These are phyloP conservation scores for Gossypium arboreum DNA, from an alignment of 345 rosid genomes.

Conservation along the genomic window DNA sequence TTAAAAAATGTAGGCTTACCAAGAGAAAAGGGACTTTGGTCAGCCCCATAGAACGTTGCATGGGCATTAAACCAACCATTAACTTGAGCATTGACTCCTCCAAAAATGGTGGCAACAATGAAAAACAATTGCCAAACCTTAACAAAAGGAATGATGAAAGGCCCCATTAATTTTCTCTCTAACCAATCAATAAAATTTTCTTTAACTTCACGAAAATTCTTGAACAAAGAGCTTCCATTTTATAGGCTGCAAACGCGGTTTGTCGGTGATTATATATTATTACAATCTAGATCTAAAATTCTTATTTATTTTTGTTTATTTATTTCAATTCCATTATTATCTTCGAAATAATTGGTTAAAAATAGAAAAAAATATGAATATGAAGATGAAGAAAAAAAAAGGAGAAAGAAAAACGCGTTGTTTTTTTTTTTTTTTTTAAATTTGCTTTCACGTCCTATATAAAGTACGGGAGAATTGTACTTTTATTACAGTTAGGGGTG, in stretches of 20 bases:
- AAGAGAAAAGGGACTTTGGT: constrained; percentile 65
- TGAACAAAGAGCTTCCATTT: constrained; percentile 5
- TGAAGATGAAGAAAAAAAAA: neutral
- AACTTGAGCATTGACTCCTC: constrained; percentile 20
- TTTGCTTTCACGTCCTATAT: neutral
- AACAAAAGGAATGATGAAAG: constrained; percentile 10
- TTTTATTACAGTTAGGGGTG: neutral
- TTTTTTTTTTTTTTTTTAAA: too few species aligned
- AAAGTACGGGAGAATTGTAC: neutral
- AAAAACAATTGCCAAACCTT: constrained; percentile 17
- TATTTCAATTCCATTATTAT: neutral
- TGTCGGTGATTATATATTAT: constrained; percentile 12
- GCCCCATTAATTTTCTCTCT: constrained; percentile 4
- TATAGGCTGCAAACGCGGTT: constrained; percentile 12
- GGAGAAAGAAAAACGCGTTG: neutral
- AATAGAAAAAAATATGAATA: neutral
- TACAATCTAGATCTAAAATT: neutral
- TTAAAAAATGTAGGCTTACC: constrained; percentile 34
- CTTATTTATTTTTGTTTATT: neutral
- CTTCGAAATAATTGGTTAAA: neutral
- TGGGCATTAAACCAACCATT: constrained; percentile 53
- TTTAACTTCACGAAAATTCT: neutral
- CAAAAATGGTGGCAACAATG: neutral
- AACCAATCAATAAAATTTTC: neutral
- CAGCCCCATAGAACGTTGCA: constrained; percentile 73